These are phyloP conservation scores for Syncephalastrum contaminatum DNA, from an alignment of 371 early-diverging fungal genomes.

Conservation along the genomic window DNA sequence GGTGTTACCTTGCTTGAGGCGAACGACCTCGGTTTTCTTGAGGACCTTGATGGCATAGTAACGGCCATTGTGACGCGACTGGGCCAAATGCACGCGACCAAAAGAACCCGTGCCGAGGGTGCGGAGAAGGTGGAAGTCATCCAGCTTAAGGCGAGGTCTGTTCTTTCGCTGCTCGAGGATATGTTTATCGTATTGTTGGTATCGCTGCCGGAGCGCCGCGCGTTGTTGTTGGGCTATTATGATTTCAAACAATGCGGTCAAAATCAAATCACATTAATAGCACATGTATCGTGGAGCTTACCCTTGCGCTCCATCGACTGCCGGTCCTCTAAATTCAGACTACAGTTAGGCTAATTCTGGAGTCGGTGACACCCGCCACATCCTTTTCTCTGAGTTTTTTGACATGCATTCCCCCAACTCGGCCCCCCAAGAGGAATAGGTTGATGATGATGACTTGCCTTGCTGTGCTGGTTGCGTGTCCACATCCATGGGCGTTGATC, in stretches of 20 bases:
- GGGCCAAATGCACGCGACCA: conserved; percentile 95
- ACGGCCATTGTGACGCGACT: conserved; percentile 66
- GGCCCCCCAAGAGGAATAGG: conserved; percentile 1
- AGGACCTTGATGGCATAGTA: conserved; percentile 98
- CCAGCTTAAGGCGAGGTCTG: conserved; percentile 59
- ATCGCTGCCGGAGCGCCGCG: conserved; percentile 16
- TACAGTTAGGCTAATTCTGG: too few relatives aligned
- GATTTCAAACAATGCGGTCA: conserved; percentile 11
- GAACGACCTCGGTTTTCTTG: conserved; percentile 91
- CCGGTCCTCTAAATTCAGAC: too few relatives aligned
- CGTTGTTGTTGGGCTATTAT: conserved; percentile 10
- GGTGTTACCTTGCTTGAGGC: conserved; percentile 74
- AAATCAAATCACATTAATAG: conserved; percentile 4
- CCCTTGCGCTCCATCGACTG: too few relatives aligned
- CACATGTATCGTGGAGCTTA: too few relatives aligned
- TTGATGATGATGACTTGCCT: conserved; percentile 1
- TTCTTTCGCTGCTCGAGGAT: conserved; percentile 36
- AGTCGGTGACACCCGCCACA: too few relatives aligned
- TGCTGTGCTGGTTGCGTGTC: not conserved
- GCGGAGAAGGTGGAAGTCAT: conserved; percentile 69
- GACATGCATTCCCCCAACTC: too few relatives aligned
- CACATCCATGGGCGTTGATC: conserved; percentile 7
- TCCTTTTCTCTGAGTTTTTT: too few relatives aligned
- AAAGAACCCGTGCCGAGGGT: conserved; percentile 98
- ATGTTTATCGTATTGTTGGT: conserved; percentile 32